Conservation (phyloP, 31 red algal species). For the Odonthalia washingtoniensis region DNA sequence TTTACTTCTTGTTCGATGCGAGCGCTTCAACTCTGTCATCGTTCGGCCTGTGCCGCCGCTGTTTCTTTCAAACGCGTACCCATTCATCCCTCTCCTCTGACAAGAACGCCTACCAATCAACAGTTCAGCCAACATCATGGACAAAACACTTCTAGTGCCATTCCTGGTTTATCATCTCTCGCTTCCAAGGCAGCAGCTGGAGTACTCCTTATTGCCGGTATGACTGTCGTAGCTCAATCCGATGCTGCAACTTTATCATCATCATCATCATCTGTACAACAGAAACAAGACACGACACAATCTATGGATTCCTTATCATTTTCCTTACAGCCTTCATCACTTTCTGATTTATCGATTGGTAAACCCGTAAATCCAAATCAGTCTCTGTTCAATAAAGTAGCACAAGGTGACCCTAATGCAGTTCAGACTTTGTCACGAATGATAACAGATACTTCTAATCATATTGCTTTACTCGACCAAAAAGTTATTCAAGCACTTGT, state of each 20-base stretch:
- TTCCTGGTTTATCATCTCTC: neutral
- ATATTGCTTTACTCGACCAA: constrained; percentile 33
- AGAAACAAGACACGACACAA: neutral
- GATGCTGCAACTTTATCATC: neutral
- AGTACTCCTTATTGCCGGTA: constrained; percentile 18
- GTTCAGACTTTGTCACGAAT: constrained; percentile 37
- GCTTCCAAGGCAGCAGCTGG: neutral
- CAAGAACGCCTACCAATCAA: too few relatives aligned
- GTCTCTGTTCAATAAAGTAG: constrained; percentile 24
- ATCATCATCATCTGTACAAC: neutral
- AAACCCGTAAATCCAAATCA: too few relatives aligned
- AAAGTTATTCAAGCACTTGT: constrained; percentile 36
- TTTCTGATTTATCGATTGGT: too few relatives aligned
- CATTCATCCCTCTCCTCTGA: too few relatives aligned
- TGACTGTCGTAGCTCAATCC: constrained; percentile 3
- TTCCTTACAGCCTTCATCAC: too few relatives aligned
- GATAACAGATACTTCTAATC: constrained; percentile 34
- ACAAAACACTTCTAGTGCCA: neutral
- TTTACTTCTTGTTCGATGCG: too few relatives aligned
- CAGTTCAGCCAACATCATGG: too few relatives aligned
- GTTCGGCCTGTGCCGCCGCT: too few relatives aligned
- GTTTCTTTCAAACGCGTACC: too few relatives aligned
- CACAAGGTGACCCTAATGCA: constrained; percentile 21
- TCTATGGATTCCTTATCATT: neutral
- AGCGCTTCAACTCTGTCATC: too few relatives aligned